A percentile compares a stretch with the other conserved stretches of the same genome.
These are phyloP conservation scores for Erysiphe neolycopersici DNA, from an alignment of 2,329 filamentous ascomycete species.

Conservation along the genomic window DNA sequence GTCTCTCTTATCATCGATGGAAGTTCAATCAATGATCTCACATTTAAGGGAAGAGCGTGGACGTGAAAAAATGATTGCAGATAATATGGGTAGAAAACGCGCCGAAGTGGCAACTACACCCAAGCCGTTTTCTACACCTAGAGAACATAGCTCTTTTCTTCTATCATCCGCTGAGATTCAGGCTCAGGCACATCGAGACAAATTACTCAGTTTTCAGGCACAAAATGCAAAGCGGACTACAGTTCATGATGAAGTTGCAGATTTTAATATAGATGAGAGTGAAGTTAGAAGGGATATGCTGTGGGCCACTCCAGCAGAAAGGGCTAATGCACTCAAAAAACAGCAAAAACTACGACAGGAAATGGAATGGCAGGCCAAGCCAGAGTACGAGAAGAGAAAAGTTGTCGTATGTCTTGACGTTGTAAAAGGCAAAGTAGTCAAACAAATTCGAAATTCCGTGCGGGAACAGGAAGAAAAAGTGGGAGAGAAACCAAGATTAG, in stretches of 20 bases:
- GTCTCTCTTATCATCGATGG: conserved; percentile 40
- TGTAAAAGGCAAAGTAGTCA: conserved; percentile 29
- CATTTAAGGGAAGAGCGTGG: conserved; percentile 68
- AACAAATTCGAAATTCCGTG: conserved; percentile 8
- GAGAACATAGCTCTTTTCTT: conserved; percentile 3
- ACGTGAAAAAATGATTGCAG: conserved; percentile 57
- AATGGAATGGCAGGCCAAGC: conserved; percentile 38
- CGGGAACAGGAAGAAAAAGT: neutral
- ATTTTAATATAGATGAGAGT: conserved; percentile 31
- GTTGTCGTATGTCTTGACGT: conserved; percentile 44
- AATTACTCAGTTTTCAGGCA: conserved; percentile 36
- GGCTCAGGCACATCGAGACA: conserved; percentile 38
- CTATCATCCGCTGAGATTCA: conserved; percentile 16
- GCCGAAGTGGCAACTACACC: conserved; percentile 36
- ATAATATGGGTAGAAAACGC: conserved; percentile 41
- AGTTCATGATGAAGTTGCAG: conserved; percentile 44
- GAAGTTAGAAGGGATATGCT: conserved; percentile 24
- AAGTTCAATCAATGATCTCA: conserved; percentile 65
- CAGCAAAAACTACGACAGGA: conserved; percentile 42
- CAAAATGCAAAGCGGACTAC: conserved; percentile 43
- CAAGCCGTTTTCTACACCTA: conserved; percentile 28
- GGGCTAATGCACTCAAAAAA: conserved; percentile 38
- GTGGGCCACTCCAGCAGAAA: conserved; percentile 42
- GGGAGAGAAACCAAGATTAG: neutral
- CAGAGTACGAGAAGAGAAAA: conserved; percentile 44